A percentile compares a stretch with the other conserved stretches of the same genome.
Conservation (phyloP, 768 basidiomycete species). For the Pluteus cervinus region DNA sequence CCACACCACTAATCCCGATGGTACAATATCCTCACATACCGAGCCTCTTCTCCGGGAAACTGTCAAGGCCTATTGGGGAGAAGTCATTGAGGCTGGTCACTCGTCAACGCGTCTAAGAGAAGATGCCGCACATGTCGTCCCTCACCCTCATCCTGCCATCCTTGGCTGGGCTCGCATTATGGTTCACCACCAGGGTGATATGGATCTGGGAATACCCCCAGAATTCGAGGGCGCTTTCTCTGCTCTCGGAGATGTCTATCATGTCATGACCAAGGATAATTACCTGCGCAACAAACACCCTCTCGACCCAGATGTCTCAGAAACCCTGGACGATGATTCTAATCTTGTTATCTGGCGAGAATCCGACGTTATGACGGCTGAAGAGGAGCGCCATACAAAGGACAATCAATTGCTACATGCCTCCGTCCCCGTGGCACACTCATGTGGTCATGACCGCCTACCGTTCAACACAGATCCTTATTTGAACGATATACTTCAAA, state of each 20-base stretch:
- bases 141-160: conserved; percentile 35
- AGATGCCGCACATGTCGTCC: conserved; percentile 52
- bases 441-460: conserved; percentile 69
- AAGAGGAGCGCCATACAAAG: no score
- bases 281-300: conserved; percentile 57
- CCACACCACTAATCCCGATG: conserved; percentile 46
- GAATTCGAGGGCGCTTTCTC: conserved; percentile 76
- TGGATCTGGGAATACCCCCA: conserved; percentile 38
- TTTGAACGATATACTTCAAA: conserved; percentile 45
- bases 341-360: conserved; percentile 72
- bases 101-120: conserved; percentile 53
- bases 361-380: conserved; percentile 52
- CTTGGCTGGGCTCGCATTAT: conserved; percentile 79
- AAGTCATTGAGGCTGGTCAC: conserved; percentile 57
- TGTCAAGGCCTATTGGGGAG: conserved; percentile 68
- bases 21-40: conserved; percentile 45
- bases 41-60: conserved; percentile 58
- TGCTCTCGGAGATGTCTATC: conserved; percentile 58
- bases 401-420: no score
- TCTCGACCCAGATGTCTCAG: conserved; percentile 45
- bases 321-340: conserved; percentile 36
- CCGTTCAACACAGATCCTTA: conserved; percentile 56
- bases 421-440: conserved; percentile 25
- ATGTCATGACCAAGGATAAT: conserved; percentile 65
- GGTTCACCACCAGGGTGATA: conserved; percentile 59